Evolutionary conservation across 2,329 filamentous ascomycete species (phyloP), one percentile per base, ranked within the genome.

Genomic region (Thermothelomyces thermophilus): DNA sequence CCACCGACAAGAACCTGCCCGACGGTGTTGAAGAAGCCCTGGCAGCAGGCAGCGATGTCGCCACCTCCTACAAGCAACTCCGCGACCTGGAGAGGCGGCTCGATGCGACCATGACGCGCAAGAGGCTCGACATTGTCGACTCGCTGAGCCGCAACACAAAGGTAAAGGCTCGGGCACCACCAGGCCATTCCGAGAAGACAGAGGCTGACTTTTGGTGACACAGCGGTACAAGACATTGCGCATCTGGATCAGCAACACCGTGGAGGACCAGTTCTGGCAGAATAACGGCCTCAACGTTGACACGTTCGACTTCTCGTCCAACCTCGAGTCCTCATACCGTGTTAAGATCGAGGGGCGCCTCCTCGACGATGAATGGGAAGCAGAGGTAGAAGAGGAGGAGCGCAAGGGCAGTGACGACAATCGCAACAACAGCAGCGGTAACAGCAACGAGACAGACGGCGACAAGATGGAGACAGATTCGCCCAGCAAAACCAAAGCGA

Each of bases 191-290:
- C 17, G 30, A 17, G 19, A n/a, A 10, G 17, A 19, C 53, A 4
- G 24, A 17, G 41, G 41, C 55, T 60, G 33, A 54, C 36, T 5
- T 6, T 11, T 22, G 24, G 3, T 10, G 26, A 5, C 45, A 19
- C 49, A 88, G 79, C 81, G 87, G 58, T 86, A 84, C 67, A 87
- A 85, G 63, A 95, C 89, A 2, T 75, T 98, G 68, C 86, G 91
- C 55, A 80, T 98, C 56, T 97, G 90, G 90, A 84, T 98, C 62
- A 90, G 83, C 62, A 98, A 98, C 68, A 95, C 90, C 1, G 89
- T 85, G 30, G 89, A 96, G 67, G 88, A 93, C 63, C 93, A 98
- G 70, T 84, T 86, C 28, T 97, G 93, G 93, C 93, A 98, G 69
- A 77, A 75, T 34, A 80, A 76, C 59, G 74, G 73, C 35, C 73